Evolutionary conservation across 2,329 filamentous ascomycete species (phyloP), one percentile per base, ranked within the genome.

Genomic region (Xylaria sp.): DNA sequence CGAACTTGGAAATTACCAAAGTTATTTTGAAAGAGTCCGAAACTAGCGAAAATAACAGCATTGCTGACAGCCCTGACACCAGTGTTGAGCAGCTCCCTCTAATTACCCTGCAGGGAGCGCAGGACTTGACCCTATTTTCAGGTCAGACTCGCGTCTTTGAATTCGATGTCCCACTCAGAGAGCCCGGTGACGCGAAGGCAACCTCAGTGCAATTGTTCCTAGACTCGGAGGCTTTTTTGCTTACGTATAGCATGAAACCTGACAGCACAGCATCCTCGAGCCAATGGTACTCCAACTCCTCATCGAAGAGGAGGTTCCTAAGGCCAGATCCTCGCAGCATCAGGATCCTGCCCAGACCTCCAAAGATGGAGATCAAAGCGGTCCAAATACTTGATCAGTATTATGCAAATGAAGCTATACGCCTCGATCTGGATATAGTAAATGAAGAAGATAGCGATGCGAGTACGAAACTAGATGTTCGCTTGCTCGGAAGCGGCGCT

Each of bases 391-490:
- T 83, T 58, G 83, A 86, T 11, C 88, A 93, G 56, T 96, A 94
- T 74, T 98, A 97, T 73, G 91, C 90, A 1, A 90, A 96, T 69
- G 95, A 99, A 77, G 75, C 80, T 0, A 85, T 97, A 27, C 79
- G 80, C 6, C 75, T 98, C 21, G 78, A 83, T 0, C 80, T 98
- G 38, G 85, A 89, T 43, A 79, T 97, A 3, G 71, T 87, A 58
- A 99, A 99, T 68, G 88, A 88, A 49, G 95, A 99, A 78, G 91
- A 92, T 4, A 89, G 92, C 63, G 86, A 90, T 15, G 90, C 91
- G 0, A 84, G 87, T 63, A 87, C 90, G 21, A 88, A 87, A 59
- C 77, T 96, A 7, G 88, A 93, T 65, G 82, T 90, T 19, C 81
- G 85, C 44, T 75, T 96, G 3, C 81, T 88, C 41, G 91, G 90